A percentile compares a stretch with the other conserved stretches of the same genome.
Conservation (phyloP, 176 grass and related monocot genomes). For the Hsuehochloa calcarea region DNA sequence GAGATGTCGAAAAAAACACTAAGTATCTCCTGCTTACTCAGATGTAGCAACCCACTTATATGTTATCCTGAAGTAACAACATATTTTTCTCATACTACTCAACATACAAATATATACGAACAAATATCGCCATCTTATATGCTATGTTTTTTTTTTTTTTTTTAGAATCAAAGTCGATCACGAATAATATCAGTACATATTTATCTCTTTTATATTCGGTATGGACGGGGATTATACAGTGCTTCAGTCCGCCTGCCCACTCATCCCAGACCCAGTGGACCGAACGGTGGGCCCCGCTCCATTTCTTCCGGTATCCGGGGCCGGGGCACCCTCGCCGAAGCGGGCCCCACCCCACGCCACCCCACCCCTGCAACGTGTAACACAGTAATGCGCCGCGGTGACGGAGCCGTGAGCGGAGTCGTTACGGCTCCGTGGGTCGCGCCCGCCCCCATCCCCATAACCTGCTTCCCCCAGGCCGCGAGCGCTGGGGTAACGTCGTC, state of each 20-base stretch:
- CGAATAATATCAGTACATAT: no score
- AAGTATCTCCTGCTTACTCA: no score
- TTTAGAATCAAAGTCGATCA: no score
- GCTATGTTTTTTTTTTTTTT: no score
- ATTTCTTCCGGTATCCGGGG: background rate
- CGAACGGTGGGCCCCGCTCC: background rate
- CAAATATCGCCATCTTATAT: no score
- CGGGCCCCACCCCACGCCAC: background rate
- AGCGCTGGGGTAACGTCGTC: conserved; percentile 43
- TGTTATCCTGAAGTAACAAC: no score
- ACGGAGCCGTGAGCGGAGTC: conserved; percentile 54
- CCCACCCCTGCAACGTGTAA: conserved; percentile 29
- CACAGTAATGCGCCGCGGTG: conserved; percentile 27
- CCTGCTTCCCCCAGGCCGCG: background rate
- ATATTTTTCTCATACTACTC: no score
- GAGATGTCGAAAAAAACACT: no score
- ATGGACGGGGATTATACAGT: no score
- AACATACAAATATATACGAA: no score
- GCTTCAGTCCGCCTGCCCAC: background rate
- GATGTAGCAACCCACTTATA: no score
- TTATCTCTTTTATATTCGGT: no score
- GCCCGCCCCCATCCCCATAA: conserved; percentile 13
- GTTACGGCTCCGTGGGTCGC: conserved; percentile 48
- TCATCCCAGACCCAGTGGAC: conserved; percentile 17
- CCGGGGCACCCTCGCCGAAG: background rate